Conservation (phyloP, 2,329 filamentous ascomycete species). For the Fusarium palustre region DNA sequence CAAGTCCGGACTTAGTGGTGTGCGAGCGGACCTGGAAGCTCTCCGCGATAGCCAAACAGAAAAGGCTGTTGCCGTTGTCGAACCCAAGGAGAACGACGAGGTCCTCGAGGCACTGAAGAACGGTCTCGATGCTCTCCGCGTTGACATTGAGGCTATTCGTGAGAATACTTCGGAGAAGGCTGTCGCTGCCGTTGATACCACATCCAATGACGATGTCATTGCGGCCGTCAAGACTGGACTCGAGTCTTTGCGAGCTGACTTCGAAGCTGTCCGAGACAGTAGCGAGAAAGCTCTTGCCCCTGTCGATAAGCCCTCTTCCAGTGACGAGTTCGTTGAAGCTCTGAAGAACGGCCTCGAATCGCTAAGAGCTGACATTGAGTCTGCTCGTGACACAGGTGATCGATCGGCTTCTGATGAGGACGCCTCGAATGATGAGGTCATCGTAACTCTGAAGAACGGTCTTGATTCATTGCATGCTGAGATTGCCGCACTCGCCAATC, state of each 20-base stretch:
- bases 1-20: conserved; percentile 79
- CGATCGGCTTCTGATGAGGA: conserved; percentile 67
- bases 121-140: conserved; percentile 40
- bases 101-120: conserved; percentile 74
- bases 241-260: conserved; percentile 34
- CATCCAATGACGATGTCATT: conserved; percentile 39
- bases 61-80: conserved; percentile 54
- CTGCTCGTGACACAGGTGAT: conserved; percentile 73
- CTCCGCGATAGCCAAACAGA: conserved; percentile 69
- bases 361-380: conserved; percentile 37
- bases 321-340: conserved; percentile 35
- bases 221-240: conserved; percentile 38
- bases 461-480: conserved; percentile 78
- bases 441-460: conserved; percentile 84
- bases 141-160: conserved; percentile 57
- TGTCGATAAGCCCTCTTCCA: conserved; percentile 33
- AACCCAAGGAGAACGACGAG: conserved; percentile 77
- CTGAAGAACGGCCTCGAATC: conserved; percentile 42
- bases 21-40: conserved; percentile 82
- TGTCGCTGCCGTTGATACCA: conserved; percentile 20
- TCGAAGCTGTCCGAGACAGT: conserved; percentile 67
- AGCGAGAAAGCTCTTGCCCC: conserved; percentile 57
- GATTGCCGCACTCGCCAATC: conserved; percentile 70
- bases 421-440: conserved; percentile 82
- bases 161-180: conserved; percentile 66